These are phyloP conservation scores for Coccomyxa sp. DNA, from an alignment of 139 green algal species.

Conservation along the genomic window DNA sequence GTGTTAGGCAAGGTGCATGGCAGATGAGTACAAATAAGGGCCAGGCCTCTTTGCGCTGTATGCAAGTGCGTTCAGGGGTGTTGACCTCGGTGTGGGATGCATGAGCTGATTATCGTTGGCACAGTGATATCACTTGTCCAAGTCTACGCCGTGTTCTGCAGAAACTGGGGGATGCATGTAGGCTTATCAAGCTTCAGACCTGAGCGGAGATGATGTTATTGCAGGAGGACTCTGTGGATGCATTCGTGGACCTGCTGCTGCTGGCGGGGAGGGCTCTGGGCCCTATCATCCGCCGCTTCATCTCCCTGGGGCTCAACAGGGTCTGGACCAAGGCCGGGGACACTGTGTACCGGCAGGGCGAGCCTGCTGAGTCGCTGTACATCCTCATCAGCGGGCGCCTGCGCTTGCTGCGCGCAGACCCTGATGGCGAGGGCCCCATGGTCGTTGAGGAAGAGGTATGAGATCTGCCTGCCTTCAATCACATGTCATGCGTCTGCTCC, in stretches of 20 bases:
- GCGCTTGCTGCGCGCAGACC: slow-evolving; percentile 44
- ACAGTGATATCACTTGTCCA: too few relatives aligned
- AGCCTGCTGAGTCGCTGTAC: slow-evolving; percentile 62
- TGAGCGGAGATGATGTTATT: neutral
- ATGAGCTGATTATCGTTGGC: too few relatives aligned
- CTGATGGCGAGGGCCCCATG: slow-evolving; percentile 6
- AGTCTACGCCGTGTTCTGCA: too few relatives aligned
- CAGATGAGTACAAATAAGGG: too few relatives aligned
- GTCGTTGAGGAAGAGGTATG: slow-evolving; percentile 53
- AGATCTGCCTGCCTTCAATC: too few relatives aligned
- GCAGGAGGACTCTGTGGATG: neutral
- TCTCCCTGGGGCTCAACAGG: slow-evolving; percentile 69
- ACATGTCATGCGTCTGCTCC: too few relatives aligned
- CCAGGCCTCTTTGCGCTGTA: too few relatives aligned
- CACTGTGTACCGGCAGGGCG: slow-evolving; percentile 52
- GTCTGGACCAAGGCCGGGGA: slow-evolving; percentile 69
- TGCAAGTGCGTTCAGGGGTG: too few relatives aligned
- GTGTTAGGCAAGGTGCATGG: too few relatives aligned
- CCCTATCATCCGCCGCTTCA: slow-evolving; percentile 63
- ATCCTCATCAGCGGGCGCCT: slow-evolving; percentile 71
- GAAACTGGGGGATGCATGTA: too few relatives aligned
- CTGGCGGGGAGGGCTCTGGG: slow-evolving; percentile 47
- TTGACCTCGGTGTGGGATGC: too few relatives aligned
- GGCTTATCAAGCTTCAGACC: neutral
- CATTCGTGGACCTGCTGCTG: slow-evolving; percentile 54